Percentiles rank a stretch among this genome's conserved stretches.
Evolutionary conservation across 768 basidiomycete species (phyloP).

Genomic region (Russula sp.): DNA sequence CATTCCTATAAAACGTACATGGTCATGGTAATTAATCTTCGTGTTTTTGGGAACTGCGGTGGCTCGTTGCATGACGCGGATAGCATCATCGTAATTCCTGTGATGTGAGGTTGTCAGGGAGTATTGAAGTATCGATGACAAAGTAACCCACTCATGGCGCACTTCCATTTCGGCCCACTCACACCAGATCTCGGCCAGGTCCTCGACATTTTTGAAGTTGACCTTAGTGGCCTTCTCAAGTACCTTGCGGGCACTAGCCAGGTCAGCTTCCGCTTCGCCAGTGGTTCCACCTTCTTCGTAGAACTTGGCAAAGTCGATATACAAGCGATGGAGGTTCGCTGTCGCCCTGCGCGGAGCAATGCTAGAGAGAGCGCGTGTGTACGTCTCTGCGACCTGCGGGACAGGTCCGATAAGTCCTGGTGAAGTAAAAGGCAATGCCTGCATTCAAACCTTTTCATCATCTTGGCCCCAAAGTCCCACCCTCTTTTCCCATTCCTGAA

Average conservation of each 20-base stretch:
- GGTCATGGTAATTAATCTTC: conserved; percentile 91
- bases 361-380: conserved; percentile 81
- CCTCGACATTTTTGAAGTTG: conserved; percentile 92
- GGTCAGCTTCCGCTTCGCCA: conserved; percentile 70
- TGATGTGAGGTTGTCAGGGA: conserved; percentile 10
- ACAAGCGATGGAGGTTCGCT: conserved; percentile 82
- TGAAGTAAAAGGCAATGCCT: not conserved
- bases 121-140: conserved; percentile 11
- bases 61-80: conserved; percentile 95
- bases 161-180: conserved; percentile 99
- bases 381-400: conserved; percentile 82
- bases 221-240: conserved; percentile 89
- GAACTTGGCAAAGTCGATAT: conserved; percentile 93
- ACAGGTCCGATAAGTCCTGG: not conserved
- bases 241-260: conserved; percentile 84
- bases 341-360: conserved; percentile 85
- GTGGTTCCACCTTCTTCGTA: conserved; percentile 92
- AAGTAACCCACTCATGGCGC: conserved; percentile 72
- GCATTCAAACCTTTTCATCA: conserved; percentile 70
- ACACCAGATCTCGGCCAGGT: conserved; percentile 97
- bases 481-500: conserved; percentile 99
- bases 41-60: conserved; percentile 83
- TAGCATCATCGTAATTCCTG: conserved; percentile 95
- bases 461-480: conserved; percentile 89
- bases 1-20: conserved; percentile 44